Evolutionary conservation across 2,329 filamentous ascomycete species (phyloP), one percentile per base, ranked within the genome.

Genomic region (Diaporthe sp.): DNA sequence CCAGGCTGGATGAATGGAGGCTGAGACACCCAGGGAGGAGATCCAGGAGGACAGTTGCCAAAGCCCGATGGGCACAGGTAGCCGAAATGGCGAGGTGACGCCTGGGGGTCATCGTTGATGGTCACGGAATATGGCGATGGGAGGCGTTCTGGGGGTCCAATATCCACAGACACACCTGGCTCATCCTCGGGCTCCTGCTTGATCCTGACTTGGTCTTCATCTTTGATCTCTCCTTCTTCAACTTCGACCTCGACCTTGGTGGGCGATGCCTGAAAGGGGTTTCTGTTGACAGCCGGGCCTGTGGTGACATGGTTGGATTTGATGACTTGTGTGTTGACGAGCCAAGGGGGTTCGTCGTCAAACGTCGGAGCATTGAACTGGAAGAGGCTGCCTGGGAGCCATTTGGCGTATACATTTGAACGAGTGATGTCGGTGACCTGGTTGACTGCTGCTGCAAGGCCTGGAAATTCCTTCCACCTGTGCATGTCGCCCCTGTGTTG

Each of bases 1-100:
- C 3, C 25, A 6, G 15, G 37, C 25, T 19, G n/a, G 4, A 8
- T 0, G 0, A 2, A 4, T 19, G n/a, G 8, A 27, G n/a, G 7
- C 37, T 44, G 25, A 27, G 58, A 37, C 15, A 39, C 22, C 25
- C n/a, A 19, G 6, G 22, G 37, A 19, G 6, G 3, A 44, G 13
- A 13, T 1, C 3, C 8, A 19, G 8, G 1, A 61, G 25, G 2
- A 39, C 4, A 25, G 22, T 27, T 9, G 3, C 6, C 56, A 59
- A 39, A 39, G 13, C 12, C 56, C 10, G n/a, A 0, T 2, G 39
- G 15, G 25, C 27, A 27, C 15, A 15, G 4, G n/a, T 22, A 27
- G 4, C n/a, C 25, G 37, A 30, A 12, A n/a, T 12, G 58, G n/a
- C 27, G n/a, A 27, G 35, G 56, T 3, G 22, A 8, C 10, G 1